phyloP scores from a whole-genome alignment of 2,329 filamentous ascomycete genomes.

The Didymella lethalis region DNA sequence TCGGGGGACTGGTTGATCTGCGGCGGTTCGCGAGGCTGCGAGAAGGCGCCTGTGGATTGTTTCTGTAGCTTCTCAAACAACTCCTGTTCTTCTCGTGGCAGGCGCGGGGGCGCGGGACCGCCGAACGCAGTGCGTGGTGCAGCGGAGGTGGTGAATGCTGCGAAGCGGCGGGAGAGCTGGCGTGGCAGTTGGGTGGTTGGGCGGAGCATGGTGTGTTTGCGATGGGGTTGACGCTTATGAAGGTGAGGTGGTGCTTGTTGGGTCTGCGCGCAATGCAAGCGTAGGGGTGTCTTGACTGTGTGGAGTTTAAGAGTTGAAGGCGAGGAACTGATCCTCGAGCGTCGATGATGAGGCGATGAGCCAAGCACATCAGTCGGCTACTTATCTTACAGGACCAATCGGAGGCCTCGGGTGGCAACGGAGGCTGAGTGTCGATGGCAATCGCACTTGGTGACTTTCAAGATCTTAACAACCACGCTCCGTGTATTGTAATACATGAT shows the following conservation, averaged over 20 bases:
- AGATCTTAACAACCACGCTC: not conserved
- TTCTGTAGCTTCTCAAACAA: constrained; percentile 88
- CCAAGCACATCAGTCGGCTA: constrained; percentile 18
- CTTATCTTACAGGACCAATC: constrained; percentile 25
- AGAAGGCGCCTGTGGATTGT: constrained; percentile 78
- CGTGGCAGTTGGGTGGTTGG: constrained; percentile 33
- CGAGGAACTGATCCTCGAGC: constrained; percentile 1
- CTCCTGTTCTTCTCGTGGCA: constrained; percentile 87
- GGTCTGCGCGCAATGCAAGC: no score
- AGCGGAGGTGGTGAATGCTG: constrained; percentile 25
- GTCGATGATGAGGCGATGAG: constrained; percentile 11
- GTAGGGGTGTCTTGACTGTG: not conserved
- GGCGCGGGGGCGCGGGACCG: constrained; percentile 79
- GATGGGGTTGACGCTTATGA: not conserved
- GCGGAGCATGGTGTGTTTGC: constrained; percentile 29
- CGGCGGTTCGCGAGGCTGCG: constrained; percentile 61
- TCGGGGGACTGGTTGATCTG: constrained; percentile 48
- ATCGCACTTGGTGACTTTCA: not conserved
- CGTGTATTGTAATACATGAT: no score
- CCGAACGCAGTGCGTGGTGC: constrained; percentile 33
- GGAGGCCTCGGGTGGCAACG: constrained; percentile 33
- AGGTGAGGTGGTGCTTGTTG: no score
- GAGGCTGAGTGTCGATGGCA: constrained; percentile 1
- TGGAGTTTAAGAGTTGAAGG: not conserved
- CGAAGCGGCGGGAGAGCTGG: constrained; percentile 35